These are phyloP conservation scores for Alternaria gansuensis DNA, from an alignment of 2,329 filamentous ascomycete genomes.

Conservation along the genomic window DNA sequence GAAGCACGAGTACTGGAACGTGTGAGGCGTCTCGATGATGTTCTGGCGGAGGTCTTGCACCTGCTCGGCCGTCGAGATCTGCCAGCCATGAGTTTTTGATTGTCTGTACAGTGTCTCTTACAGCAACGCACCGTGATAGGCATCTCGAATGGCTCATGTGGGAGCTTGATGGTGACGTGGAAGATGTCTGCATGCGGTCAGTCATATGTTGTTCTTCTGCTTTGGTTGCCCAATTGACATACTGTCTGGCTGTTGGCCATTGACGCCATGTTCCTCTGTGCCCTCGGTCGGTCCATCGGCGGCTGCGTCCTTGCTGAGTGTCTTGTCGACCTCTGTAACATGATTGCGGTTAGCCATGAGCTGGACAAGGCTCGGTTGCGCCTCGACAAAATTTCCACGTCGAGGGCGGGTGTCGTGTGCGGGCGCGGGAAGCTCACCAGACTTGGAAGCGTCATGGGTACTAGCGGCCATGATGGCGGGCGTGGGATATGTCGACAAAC, in stretches of 20 bases:
- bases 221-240: constrained; percentile 18
- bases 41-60: constrained; percentile 97
- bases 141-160: constrained; percentile 79
- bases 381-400: constrained; percentile 2
- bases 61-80: constrained; percentile 94
- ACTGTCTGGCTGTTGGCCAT: constrained; percentile 46
- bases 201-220: neutral
- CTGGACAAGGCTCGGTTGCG: neutral
- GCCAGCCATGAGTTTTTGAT: constrained; percentile 36
- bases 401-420: constrained; percentile 15
- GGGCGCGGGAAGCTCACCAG: constrained; percentile 44
- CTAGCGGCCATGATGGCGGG: constrained; percentile 45
- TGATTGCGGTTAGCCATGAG: constrained; percentile 36
- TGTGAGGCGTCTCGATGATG: constrained; percentile 89
- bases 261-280: constrained; percentile 36
- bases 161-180: constrained; percentile 80
- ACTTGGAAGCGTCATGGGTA: constrained; percentile 51
- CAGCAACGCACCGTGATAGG: constrained; percentile 76
- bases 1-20: constrained; percentile 98
- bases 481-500: constrained; percentile 17
- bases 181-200: constrained; percentile 61
- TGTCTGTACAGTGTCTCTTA: neutral
- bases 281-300: constrained; percentile 34
- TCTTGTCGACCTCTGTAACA: constrained; percentile 38
- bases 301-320: constrained; percentile 36